Conservation (phyloP, 2,329 filamentous ascomycete genomes). For the Pyricularia sp. region DNA sequence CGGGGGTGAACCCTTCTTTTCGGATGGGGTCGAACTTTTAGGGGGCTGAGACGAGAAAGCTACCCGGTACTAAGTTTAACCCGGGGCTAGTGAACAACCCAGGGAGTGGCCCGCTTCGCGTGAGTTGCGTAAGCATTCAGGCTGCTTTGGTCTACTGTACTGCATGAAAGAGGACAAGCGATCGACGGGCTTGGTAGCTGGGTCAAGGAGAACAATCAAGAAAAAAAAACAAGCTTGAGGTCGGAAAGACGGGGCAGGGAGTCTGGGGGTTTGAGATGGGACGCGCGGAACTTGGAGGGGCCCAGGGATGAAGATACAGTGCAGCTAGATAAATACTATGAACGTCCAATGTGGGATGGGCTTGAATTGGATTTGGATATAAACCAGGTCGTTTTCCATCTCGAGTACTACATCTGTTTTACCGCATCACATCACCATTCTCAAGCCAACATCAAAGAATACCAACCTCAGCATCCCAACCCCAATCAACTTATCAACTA, state of each 20-base stretch:
- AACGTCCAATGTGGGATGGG: too few species aligned
- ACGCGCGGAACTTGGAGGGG: background rate
- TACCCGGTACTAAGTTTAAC: background rate
- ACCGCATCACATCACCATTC: background rate
- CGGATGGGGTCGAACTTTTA: background rate
- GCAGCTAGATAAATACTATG: background rate
- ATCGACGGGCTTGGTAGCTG: background rate
- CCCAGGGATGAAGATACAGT: background rate
- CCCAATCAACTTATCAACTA: background rate
- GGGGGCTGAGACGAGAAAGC: background rate
- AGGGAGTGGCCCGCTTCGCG: background rate
- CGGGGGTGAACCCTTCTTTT: background rate
- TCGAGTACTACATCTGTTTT: background rate
- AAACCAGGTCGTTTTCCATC: background rate
- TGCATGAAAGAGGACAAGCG: background rate
- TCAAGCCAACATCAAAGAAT: background rate
- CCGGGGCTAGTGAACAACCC: background rate
- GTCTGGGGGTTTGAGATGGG: background rate
- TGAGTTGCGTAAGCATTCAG: background rate
- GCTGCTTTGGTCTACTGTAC: background rate
- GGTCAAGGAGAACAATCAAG: background rate
- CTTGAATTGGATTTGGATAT: background rate
- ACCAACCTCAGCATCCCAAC: background rate
- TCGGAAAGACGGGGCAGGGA: too few species aligned
- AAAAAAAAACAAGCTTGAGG: too few species aligned